Percentiles rank a stretch among this genome's conserved stretches.
Conservation (phyloP, 31 red algal species). For the Porphyra umbilicalis region DNA sequence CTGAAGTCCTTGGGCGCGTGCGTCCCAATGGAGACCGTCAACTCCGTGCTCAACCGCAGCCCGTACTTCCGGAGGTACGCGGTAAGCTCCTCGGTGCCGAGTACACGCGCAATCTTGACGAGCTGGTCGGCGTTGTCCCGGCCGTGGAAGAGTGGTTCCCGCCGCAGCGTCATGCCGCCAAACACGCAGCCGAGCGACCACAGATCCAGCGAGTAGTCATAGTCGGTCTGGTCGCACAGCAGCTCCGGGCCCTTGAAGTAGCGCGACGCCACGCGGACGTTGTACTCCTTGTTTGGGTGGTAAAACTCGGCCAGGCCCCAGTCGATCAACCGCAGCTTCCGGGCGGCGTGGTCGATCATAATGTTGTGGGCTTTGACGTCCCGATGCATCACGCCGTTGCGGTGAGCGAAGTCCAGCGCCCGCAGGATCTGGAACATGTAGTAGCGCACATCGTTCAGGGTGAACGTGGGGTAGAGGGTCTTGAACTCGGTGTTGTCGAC, state of each 20-base stretch:
- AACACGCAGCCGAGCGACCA: constrained; percentile 98
- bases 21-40: constrained; percentile 44
- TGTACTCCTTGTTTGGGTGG: constrained; percentile 87
- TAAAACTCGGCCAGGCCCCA: constrained; percentile 99
- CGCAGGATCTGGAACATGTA: constrained; percentile 88
- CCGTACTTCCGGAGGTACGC: constrained; percentile 77
- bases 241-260: constrained; percentile 98
- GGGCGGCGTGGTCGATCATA: constrained; percentile 73
- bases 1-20: constrained; percentile 71
- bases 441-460: constrained; percentile 71
- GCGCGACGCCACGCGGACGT: constrained; percentile 91
- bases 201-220: constrained; percentile 95
- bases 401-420: constrained; percentile 86
- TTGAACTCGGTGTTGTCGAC: constrained; percentile 95
- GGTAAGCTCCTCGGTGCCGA: constrained; percentile 82
- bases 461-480: constrained; percentile 78
- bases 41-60: constrained; percentile 47
- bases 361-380: constrained; percentile 98
- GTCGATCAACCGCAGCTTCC: constrained; percentile 82
- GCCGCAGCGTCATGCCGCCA: constrained; percentile 91
- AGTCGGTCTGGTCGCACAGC: constrained; percentile 77
- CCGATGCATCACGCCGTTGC: constrained; percentile 95
- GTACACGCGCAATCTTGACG: constrained; percentile 82
- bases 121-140: constrained; percentile 96
- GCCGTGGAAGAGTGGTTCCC: constrained; percentile 93